Conservation (phyloP, 2,329 filamentous ascomycete genomes). For the Monosporascus ibericus region DNA sequence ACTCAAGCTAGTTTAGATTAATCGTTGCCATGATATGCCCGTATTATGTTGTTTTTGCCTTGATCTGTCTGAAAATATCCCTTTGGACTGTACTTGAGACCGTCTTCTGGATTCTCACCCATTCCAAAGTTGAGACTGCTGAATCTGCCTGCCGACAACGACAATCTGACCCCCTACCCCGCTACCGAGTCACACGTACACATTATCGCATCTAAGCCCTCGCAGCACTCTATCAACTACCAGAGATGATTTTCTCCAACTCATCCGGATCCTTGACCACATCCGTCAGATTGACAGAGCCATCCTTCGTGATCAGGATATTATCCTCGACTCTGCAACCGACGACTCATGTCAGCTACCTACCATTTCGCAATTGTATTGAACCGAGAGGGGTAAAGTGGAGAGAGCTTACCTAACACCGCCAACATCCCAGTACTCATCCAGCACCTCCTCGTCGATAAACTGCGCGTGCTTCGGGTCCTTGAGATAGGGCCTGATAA, state of each 20-base stretch:
- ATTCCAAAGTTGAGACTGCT: too few species aligned
- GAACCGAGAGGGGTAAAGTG: not conserved
- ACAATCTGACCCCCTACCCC: too few species aligned
- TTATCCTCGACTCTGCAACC: slow-evolving; percentile 57
- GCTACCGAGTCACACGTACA: too few species aligned
- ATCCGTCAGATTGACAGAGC: slow-evolving; percentile 67
- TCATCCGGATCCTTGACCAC: slow-evolving; percentile 62
- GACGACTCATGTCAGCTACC: slow-evolving; percentile 13
- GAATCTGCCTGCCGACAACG: too few species aligned
- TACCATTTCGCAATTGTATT: not conserved
- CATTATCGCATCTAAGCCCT: not conserved
- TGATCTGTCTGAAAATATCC: too few species aligned
- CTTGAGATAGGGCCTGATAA: slow-evolving; percentile 72
- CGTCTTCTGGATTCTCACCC: too few species aligned
- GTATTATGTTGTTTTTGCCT: too few species aligned
- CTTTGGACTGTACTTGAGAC: too few species aligned
- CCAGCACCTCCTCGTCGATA: slow-evolving; percentile 67
- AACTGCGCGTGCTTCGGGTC: slow-evolving; percentile 67
- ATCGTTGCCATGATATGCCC: too few species aligned
- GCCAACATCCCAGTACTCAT: slow-evolving; percentile 77
- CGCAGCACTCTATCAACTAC: slow-evolving; percentile 2
- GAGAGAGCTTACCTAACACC: slow-evolving; percentile 52
- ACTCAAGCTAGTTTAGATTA: too few species aligned
- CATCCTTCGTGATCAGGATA: slow-evolving; percentile 62
- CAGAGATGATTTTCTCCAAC: slow-evolving; percentile 49